Evolutionary conservation across 106 monocot species (phyloP).

Genomic region (Agapanthus africanus): DNA sequence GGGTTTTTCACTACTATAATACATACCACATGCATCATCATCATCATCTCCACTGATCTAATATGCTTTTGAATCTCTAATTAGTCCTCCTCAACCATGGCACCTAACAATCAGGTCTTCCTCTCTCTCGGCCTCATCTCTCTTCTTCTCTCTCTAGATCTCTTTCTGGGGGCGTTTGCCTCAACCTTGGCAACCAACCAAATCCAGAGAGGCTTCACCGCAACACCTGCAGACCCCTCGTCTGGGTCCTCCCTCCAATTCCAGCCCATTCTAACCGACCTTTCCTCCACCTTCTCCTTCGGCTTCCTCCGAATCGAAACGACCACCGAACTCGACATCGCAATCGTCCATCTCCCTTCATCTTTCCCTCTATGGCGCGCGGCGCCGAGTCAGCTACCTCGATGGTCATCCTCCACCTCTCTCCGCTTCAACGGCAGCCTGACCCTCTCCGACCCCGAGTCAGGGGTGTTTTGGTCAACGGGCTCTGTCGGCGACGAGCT

Average conservation of each 20-base stretch:
- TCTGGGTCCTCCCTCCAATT: constrained; percentile 8
- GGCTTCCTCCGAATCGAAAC: constrained; percentile 43
- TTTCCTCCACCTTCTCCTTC: constrained; percentile 38
- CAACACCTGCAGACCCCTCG: constrained; percentile 11
- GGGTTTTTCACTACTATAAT: no score
- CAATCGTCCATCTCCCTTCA: constrained; percentile 55
- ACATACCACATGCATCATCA: no score
- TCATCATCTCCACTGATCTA: no score
- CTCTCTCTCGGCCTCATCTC: no score
- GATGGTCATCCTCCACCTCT: constrained; percentile 20
- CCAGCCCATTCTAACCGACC: constrained; percentile 53
- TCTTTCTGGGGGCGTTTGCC: no score
- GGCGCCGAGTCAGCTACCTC: constrained; percentile 6
- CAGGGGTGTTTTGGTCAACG: constrained; percentile 27
- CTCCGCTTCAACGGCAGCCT: constrained; percentile 52
- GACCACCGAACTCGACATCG: constrained; percentile 43
- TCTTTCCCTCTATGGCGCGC: constrained; percentile 47
- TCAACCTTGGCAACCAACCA: neutral
- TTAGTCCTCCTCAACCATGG: no score
- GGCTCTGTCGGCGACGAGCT: constrained; percentile 21
- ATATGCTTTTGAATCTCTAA: no score
- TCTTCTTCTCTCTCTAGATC: no score
- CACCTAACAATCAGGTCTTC: no score
- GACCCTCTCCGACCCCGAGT: constrained; percentile 29
- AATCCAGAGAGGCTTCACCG: constrained; percentile 33